Evolutionary conservation across 2,329 filamentous ascomycete genomes (phyloP), one percentile per base, ranked within the genome.

Genomic region (Talaromyces rugulosus): DNA sequence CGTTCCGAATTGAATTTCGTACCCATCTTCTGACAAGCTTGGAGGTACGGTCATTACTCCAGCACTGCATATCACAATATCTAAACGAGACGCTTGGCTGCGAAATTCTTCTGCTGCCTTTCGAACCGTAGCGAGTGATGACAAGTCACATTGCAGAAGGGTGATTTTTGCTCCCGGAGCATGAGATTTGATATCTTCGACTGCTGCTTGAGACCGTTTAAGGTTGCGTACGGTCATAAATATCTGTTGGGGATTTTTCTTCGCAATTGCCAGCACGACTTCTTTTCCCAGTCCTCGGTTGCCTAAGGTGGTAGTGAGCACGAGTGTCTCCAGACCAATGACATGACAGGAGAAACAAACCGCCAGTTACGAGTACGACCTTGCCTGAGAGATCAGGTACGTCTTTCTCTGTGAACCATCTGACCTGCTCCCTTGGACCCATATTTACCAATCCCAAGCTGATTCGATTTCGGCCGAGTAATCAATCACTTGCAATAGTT

Each of bases 281-380:
- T 60, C 58, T 60, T 60, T 82, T n/a, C 80, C 78, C 78, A 58
- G 23, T 61, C 55, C 53, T 30, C 18, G 31, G 23, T 52, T 60
- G 5, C 16, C 16, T 27, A n/a, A 44, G 23, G 56, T 1, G 8
- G 11, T 3, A 42, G 12, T 40, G 4, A 40, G 16, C 14, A 56
- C 5, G 11, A 28, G 28, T 51, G 40, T 50, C 8, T 50, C 56
- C 1, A 11, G 31, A 42, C 23, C 18, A 57, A 23, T 47, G 9
- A 47, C 14, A 23, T 47, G 9, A 47, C 14, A 47, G 18, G 9
- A 47, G 31, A 50, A 23, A 56, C 65, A 57, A 71, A 81, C 81
- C 82, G 59, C 82, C 83, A 2, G 82, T 84, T 4, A 84, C 71
- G n/a, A 84, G 71, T 36, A 84, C 75, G 8, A 83, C 78, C 63